Base-by-base conservation (phyloP, 1,139 yeast species). In the Taphrina deformans region DNA sequence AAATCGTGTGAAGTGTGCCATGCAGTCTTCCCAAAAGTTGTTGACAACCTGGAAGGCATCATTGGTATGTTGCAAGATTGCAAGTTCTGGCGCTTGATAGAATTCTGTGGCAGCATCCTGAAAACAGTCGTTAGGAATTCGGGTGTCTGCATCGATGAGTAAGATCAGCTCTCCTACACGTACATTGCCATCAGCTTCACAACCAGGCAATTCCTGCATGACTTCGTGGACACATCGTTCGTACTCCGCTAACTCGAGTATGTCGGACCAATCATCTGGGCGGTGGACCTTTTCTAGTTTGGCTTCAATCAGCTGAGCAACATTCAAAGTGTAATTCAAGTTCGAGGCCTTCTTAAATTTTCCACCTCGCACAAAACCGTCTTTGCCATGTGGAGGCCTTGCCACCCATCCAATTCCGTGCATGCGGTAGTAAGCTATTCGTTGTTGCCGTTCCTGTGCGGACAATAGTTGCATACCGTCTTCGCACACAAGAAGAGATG, bases 91-190 rank as follows among this genome's bases (percentile, higher is more conserved):
- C 3, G 68, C 61, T 31, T 62, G 51, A 26, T 66, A 56, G 35
- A 67, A 67, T 55, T 67, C 69, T 2, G 67, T 65, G 5, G 69
- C 69, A 14, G 69, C 69, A 24, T 68, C 69, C 16, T 65, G 65
- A 46, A 68, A 67, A 40, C 69, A 67, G 38, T 67, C 69, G 21
- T 60, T 62, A 5, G 69, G 68, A 10, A 67, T 65, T n/a, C 69
- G 66, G 7, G 69, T 68, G 46, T 68, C 69, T 7, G 69, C 68
- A 40, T 68, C 69, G 40, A 68, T 62, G 29, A 67, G 63, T 12
- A 68, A 61, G 21, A 68, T 66, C 33, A 68, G 26, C 33, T 68
- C 69, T 16, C 69, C 69, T 23, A 68, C 45, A 18, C 69, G 65
- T 38, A 67, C 64, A 55, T 67, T 62, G 27, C 69, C 69, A 14